Evolutionary conservation across 2,329 filamentous ascomycete genomes (phyloP).

Genomic region (Davidsoniella australis): DNA sequence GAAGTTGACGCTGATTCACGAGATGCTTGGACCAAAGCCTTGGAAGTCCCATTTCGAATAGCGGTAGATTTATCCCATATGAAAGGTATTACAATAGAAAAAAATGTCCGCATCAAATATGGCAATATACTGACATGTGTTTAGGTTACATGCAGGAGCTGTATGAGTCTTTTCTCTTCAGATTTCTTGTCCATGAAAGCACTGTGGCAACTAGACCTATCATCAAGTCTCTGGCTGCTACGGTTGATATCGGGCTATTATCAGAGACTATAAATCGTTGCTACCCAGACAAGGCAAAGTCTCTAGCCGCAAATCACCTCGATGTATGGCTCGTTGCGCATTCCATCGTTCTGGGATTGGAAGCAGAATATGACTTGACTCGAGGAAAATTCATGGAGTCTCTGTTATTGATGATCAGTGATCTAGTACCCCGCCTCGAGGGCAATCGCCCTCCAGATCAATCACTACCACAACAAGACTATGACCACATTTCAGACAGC

Average conservation of each 20-base stretch:
- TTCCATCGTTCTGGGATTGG: constrained; percentile 40
- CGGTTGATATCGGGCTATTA: constrained; percentile 17
- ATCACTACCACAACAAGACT: too few species aligned
- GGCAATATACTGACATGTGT: too few species aligned
- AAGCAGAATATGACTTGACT: constrained; percentile 7
- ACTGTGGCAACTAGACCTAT: neutral
- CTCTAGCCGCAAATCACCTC: constrained; percentile 18
- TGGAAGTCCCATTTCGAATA: neutral
- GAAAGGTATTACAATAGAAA: neutral
- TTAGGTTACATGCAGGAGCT: neutral
- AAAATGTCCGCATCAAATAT: neutral
- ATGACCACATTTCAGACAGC: neutral
- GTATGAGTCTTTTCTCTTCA: constrained; percentile 23
- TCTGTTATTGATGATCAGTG: neutral
- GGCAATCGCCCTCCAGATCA: too few species aligned
- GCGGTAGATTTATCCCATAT: neutral
- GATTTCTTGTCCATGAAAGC: constrained; percentile 21
- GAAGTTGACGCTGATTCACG: neutral
- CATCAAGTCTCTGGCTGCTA: neutral
- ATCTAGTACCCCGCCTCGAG: neutral
- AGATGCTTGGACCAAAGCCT: neutral
- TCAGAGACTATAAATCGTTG: constrained; percentile 15
- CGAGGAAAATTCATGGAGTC: neutral
- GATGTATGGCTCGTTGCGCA: constrained; percentile 51
- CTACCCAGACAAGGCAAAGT: too few species aligned